Evolutionary conservation across 371 early-diverging fungal genomes (phyloP).

Genomic region (Lichtheimia corymbifera): DNA sequence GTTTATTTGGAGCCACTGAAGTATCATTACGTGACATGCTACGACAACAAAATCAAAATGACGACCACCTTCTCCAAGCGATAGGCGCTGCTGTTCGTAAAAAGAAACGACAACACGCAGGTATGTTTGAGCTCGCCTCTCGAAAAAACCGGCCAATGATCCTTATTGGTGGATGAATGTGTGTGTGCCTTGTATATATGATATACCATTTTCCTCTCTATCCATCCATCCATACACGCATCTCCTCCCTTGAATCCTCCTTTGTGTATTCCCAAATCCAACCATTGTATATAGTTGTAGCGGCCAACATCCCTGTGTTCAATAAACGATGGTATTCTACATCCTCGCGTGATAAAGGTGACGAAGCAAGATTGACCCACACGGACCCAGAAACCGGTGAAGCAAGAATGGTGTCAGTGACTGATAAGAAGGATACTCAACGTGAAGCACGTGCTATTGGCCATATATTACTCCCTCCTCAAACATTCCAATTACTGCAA

Average conservation of each 20-base stretch:
- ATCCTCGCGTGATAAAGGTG: not conserved
- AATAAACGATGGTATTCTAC: constrained; percentile 1
- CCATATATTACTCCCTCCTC: constrained; percentile 60
- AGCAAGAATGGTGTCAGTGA: constrained; percentile 86
- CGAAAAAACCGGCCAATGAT: constrained; percentile 94
- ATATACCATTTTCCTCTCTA: not conserved
- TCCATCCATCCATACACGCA: not conserved
- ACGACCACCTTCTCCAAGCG: constrained; percentile 60
- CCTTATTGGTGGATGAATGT: constrained; percentile 82
- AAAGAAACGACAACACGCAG: constrained; percentile 91
- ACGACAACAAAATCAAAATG: constrained; percentile 65
- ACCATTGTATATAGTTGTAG: not conserved
- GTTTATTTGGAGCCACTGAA: constrained; percentile 90
- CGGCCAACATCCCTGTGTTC: not conserved
- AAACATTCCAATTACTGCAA: constrained; percentile 63
- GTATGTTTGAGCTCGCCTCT: constrained; percentile 80
- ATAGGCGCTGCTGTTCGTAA: constrained; percentile 80
- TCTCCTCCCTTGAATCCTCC: not conserved
- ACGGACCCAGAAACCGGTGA: constrained; percentile 72
- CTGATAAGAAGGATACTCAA: constrained; percentile 61
- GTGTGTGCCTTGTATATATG: not conserved
- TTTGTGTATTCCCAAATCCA: not conserved
- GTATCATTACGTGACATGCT: constrained; percentile 82
- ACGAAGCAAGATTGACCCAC: constrained; percentile 59
- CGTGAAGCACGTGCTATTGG: constrained; percentile 78